phyloP scores from a whole-genome alignment of 805 yeast genomes.

The Lachancea thermotolerans region DNA sequence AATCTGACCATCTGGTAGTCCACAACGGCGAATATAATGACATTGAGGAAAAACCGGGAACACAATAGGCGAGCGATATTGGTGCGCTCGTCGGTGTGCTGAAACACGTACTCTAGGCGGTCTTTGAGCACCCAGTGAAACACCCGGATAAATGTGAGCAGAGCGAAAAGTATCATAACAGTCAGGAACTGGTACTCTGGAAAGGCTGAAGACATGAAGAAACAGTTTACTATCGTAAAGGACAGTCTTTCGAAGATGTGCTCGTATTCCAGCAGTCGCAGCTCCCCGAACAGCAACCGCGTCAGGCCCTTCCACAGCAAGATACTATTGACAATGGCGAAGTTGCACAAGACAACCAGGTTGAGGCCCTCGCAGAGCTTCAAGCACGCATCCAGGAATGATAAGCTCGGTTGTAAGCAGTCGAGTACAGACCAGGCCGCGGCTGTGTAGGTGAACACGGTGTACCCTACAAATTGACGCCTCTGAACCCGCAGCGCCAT shows the following conservation, averaged over 20 bases:
- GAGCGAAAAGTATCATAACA: constrained; percentile 34
- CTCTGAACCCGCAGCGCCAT: constrained; percentile 1
- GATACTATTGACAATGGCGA: constrained; percentile 36
- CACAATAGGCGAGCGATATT: constrained; percentile 27
- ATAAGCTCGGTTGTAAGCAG: constrained; percentile 20
- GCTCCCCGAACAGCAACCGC: constrained; percentile 58
- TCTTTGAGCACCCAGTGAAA: constrained; percentile 66
- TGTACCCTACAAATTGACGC: constrained; percentile 7
- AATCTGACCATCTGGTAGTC: constrained; percentile 50
- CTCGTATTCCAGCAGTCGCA: constrained; percentile 69
- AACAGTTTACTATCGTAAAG: constrained; percentile 54
- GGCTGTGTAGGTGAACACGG: constrained; percentile 16
- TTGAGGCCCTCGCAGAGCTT: constrained; percentile 46
- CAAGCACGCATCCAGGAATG: constrained; percentile 39
- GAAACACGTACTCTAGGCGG: constrained; percentile 43
- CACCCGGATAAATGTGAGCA: constrained; percentile 49
- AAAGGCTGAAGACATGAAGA: constrained; percentile 51
- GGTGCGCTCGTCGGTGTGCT: constrained; percentile 33
- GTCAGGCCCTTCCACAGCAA: constrained; percentile 45
- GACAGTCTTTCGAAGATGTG: constrained; percentile 62
- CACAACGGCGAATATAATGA: constrained; percentile 37
- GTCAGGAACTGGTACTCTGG: constrained; percentile 41
- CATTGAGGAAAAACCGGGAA: constrained; percentile 40
- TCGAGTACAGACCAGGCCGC: constrained; percentile 18
- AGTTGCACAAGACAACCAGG: constrained; percentile 37